phyloP scores from a whole-genome alignment of 2,329 filamentous ascomycete species.

The Arthrobotrys megalospora region DNA sequence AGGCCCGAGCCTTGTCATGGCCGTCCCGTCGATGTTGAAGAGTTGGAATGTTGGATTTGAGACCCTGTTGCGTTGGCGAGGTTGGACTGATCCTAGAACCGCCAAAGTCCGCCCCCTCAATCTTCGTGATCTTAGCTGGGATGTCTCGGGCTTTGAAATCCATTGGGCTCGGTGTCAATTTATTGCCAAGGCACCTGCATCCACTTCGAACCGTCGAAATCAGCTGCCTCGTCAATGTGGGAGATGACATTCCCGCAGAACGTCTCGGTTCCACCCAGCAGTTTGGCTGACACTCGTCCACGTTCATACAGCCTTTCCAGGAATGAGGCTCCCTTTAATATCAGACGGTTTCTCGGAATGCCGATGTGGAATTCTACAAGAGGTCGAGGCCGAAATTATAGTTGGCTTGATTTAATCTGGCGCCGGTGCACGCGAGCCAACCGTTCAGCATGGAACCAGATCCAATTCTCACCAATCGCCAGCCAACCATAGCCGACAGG shows the following conservation, averaged over 20 bases:
- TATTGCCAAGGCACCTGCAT: not conserved
- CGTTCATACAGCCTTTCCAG: constrained; percentile 21
- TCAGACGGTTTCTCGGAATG: not conserved
- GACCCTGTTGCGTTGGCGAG: too few species aligned
- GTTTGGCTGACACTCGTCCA: constrained; percentile 26
- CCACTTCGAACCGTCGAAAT: not conserved
- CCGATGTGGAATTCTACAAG: constrained; percentile 22
- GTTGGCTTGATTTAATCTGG: constrained; percentile 19
- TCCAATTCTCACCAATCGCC: constrained; percentile 22
- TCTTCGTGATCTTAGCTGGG: too few species aligned
- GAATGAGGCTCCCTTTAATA: constrained; percentile 32
- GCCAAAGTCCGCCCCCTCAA: too few species aligned
- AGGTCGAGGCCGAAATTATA: constrained; percentile 28
- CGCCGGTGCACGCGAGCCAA: constrained; percentile 33
- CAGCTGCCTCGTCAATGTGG: constrained; percentile 16
- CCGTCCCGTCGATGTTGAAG: too few species aligned
- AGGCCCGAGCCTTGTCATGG: too few species aligned
- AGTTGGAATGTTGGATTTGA: too few species aligned
- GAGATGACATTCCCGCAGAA: constrained; percentile 33
- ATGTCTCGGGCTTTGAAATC: not conserved
- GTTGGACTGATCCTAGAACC: too few species aligned
- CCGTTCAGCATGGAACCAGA: constrained; percentile 24
- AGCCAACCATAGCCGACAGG: constrained; percentile 16
- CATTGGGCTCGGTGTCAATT: not conserved
- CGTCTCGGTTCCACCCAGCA: constrained; percentile 26